phyloP scores from a whole-genome alignment of 83 land plant genomes.

The Diphasiastrum complanatum region DNA sequence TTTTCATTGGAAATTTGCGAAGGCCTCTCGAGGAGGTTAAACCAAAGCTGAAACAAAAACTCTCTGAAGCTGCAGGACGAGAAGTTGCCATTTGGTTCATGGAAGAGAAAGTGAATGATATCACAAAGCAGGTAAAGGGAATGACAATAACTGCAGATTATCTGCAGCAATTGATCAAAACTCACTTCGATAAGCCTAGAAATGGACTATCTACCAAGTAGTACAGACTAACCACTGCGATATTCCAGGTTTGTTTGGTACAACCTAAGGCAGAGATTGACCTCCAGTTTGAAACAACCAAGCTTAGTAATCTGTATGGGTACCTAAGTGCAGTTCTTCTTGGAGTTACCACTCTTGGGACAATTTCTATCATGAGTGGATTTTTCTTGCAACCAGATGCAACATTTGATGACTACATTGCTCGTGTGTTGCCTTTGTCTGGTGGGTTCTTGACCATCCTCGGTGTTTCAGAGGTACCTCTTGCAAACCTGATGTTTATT shows the following conservation, averaged over 20 bases:
- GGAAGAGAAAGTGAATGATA: constrained; percentile 68
- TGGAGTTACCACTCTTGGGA: constrained; percentile 81
- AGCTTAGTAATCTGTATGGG: constrained; percentile 70
- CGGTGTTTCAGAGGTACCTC: constrained; percentile 78
- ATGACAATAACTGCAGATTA: neutral
- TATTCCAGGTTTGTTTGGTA: constrained; percentile 70
- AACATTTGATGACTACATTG: constrained; percentile 81
- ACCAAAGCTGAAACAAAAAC: constrained; percentile 70
- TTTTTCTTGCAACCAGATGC: constrained; percentile 86
- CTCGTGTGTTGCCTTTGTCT: constrained; percentile 71
- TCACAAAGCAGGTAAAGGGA: constrained; percentile 64
- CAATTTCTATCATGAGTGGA: constrained; percentile 84
- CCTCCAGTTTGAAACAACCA: constrained; percentile 65
- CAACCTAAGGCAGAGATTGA: constrained; percentile 95
- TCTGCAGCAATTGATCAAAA: neutral
- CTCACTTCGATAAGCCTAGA: constrained; percentile 3
- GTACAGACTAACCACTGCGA: constrained; percentile 1
- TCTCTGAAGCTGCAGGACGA: constrained; percentile 80
- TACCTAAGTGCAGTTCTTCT: constrained; percentile 62
- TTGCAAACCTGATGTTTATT: neutral
- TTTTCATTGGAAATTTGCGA: constrained; percentile 86
- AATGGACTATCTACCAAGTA: neutral
- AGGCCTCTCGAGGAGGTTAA: constrained; percentile 84
- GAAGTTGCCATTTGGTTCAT: constrained; percentile 92
- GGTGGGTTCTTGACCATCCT: constrained; percentile 74